Conservation (phyloP, 1,139 yeast genomes). For the Suhomyces coccinellae region DNA sequence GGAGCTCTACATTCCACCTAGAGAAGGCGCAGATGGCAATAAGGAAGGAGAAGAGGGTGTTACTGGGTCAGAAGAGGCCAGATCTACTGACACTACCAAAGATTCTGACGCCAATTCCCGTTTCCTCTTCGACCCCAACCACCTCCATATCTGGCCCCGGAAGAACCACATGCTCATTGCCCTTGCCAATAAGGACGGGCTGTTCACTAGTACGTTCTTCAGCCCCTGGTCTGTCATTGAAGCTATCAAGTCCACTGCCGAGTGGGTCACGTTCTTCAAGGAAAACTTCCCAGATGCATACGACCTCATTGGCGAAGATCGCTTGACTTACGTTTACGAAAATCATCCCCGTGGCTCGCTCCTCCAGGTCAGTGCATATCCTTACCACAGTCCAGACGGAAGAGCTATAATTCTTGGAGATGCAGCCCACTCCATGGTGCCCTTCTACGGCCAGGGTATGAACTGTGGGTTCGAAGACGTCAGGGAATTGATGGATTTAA, state of each 20-base stretch:
- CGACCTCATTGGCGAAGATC: slow-evolving; percentile 60
- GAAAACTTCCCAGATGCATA: slow-evolving; percentile 74
- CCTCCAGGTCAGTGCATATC: slow-evolving; percentile 64
- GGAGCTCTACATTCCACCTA: slow-evolving; percentile 73
- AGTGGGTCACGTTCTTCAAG: slow-evolving; percentile 56
- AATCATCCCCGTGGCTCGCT: slow-evolving; percentile 75
- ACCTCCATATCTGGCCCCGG: slow-evolving; percentile 93
- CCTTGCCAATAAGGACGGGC: slow-evolving; percentile 78
- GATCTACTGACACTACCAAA: neutral
- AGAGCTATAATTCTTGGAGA: slow-evolving; percentile 78
- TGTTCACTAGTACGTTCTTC: slow-evolving; percentile 88
- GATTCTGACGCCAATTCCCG: slow-evolving; percentile 12
- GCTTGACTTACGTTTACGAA: slow-evolving; percentile 51
- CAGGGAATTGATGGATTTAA: slow-evolving; percentile 56
- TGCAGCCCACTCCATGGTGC: slow-evolving; percentile 97
- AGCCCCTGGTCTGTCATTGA: slow-evolving; percentile 75
- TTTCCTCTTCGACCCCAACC: slow-evolving; percentile 66
- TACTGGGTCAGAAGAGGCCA: neutral
- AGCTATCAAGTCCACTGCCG: slow-evolving; percentile 42
- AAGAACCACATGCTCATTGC: slow-evolving; percentile 87
- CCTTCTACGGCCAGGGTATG: slow-evolving; percentile 97
- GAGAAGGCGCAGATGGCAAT: slow-evolving; percentile 11
- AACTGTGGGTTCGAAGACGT: slow-evolving; percentile 96
- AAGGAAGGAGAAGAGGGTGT: neutral
- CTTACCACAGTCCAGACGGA: slow-evolving; percentile 66